Evolutionary conservation across 495 filamentous ascomycete species (phyloP).

Genomic region (Daldinia childiae): DNA sequence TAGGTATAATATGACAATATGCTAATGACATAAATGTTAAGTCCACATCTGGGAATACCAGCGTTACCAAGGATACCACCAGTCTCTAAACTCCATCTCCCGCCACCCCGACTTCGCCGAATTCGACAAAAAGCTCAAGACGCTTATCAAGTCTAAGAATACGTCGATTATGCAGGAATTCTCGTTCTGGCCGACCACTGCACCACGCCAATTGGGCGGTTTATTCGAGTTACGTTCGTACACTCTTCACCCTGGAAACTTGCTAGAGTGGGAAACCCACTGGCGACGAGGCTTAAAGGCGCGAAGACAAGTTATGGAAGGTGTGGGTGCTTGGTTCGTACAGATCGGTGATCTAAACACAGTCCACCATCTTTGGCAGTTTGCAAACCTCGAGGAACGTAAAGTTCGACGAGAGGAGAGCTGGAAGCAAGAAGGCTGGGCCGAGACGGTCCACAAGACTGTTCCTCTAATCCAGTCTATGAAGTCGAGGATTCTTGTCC

Average conservation of each 20-base stretch:
- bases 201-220: constrained; percentile 88
- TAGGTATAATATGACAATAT: not conserved
- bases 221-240: constrained; percentile 97
- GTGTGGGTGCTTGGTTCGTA: constrained; percentile 98
- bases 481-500: constrained; percentile 92
- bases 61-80: constrained; percentile 94
- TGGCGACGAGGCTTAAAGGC: constrained; percentile 94
- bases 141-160: constrained; percentile 81
- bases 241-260: constrained; percentile 92
- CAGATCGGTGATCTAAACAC: constrained; percentile 98
- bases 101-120: constrained; percentile 79
- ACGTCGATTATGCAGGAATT: constrained; percentile 99
- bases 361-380: constrained; percentile 98
- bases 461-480: constrained; percentile 96
- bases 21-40: constrained; percentile 45
- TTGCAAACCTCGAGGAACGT: constrained; percentile 93
- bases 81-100: constrained; percentile 84
- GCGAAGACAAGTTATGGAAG: constrained; percentile 95
- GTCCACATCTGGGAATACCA: constrained; percentile 99
- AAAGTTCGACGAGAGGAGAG: constrained; percentile 92
- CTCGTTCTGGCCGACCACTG: constrained; percentile 97
- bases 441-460: constrained; percentile 97
- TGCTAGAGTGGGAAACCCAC: constrained; percentile 98
- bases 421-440: constrained; percentile 95
- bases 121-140: constrained; percentile 83